phyloP scores from a whole-genome alignment of 371 early-diverging fungal genomes.

The Lichtheimia ramosa region DNA sequence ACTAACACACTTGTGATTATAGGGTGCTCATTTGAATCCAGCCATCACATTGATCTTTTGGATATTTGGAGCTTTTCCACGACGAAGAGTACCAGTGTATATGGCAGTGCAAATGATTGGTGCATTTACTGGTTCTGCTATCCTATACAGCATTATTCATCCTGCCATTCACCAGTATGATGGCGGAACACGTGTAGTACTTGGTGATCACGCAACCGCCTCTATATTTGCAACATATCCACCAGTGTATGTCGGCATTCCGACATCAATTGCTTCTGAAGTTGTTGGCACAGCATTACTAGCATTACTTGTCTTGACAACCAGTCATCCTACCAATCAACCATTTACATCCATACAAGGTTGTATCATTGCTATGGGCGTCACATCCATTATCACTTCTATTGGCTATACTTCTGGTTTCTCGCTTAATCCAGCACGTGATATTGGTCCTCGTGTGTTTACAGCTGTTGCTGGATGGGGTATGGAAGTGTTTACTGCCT shows the following conservation, averaged over 20 bases:
- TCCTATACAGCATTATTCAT: constrained; percentile 57
- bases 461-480: constrained; percentile 78
- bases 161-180: constrained; percentile 61
- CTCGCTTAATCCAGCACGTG: constrained; percentile 88
- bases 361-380: constrained; percentile 62
- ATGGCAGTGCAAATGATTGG: constrained; percentile 66
- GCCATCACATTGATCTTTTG: constrained; percentile 74
- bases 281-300: constrained; percentile 79
- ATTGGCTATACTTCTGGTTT: constrained; percentile 77
- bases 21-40: constrained; percentile 83
- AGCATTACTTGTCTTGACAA: constrained; percentile 66
- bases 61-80: constrained; percentile 67
- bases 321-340: constrained; percentile 69
- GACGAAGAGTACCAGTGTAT: constrained; percentile 63
- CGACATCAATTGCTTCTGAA: constrained; percentile 75
- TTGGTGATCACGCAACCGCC: constrained; percentile 58
- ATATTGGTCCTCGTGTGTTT: constrained; percentile 86
- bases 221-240: constrained; percentile 75
- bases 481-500: constrained; percentile 60
- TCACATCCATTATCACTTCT: constrained; percentile 40
- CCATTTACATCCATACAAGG: constrained; percentile 64
- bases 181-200: constrained; percentile 56
- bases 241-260: constrained; percentile 51
- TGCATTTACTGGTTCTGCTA: constrained; percentile 71
- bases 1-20: neutral